Evolutionary conservation across 148 eudicot species (phyloP).

Genomic region (Dysphania ambrosioides): DNA sequence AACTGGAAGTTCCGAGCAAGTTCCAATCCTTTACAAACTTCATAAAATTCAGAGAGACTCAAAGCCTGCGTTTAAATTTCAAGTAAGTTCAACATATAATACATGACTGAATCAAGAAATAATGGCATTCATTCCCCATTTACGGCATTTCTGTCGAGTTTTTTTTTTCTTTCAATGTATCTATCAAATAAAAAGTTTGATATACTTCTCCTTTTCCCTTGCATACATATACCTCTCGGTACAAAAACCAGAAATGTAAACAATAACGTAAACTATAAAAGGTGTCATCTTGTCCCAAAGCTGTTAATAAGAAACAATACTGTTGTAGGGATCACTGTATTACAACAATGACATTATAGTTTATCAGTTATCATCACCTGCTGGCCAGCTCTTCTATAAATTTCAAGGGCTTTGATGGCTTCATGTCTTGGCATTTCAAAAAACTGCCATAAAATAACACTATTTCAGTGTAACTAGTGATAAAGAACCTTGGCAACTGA

Average conservation of each 20-base stretch:
- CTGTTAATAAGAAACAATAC: neutral
- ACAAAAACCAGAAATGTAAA: no score
- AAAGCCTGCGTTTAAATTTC: slow-evolving; percentile 50
- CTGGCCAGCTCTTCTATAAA: slow-evolving; percentile 92
- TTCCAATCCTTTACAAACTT: slow-evolving; percentile 90
- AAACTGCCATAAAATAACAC: slow-evolving; percentile 48
- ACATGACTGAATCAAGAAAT: neutral
- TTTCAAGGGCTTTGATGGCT: slow-evolving; percentile 88
- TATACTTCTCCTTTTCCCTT: no score
- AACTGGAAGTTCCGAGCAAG: slow-evolving; percentile 97
- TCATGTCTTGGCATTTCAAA: slow-evolving; percentile 99
- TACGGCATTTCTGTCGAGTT: neutral
- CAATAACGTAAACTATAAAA: no score
- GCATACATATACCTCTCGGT: no score
- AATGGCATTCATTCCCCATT: neutral
- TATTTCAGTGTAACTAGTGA: neutral
- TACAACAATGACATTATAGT: neutral
- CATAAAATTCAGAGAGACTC: slow-evolving; percentile 89
- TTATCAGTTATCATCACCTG: slow-evolving; percentile 50
- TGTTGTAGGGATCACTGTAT: neutral
- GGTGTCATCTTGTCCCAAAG: no score
- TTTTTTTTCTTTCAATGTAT: neutral
- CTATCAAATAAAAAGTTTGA: neutral
- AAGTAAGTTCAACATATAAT: neutral
- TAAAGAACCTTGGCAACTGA: neutral